Percentiles rank a stretch among this genome's conserved stretches.
Evolutionary conservation across 2,329 filamentous ascomycete genomes (phyloP).

Genomic region (Calycina herbarum): DNA sequence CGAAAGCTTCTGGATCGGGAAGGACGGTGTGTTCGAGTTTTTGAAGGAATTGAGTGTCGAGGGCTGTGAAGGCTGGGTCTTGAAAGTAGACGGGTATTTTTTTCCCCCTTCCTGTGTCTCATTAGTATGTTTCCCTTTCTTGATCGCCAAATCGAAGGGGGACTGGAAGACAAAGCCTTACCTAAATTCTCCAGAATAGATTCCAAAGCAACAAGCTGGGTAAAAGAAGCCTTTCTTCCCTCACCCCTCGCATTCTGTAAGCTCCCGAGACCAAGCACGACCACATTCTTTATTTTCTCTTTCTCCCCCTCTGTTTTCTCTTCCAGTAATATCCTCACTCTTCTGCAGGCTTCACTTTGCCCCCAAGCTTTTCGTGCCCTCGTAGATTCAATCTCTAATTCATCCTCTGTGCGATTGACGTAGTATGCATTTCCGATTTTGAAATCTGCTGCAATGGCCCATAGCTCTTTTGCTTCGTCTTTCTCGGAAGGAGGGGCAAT

Average conservation of each 20-base stretch:
- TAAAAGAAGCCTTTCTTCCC: constrained; percentile 32
- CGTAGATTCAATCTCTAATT: constrained; percentile 31
- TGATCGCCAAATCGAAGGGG: neutral
- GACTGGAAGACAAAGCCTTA: constrained; percentile 8
- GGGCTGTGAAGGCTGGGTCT: constrained; percentile 36
- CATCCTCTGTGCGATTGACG: constrained; percentile 32
- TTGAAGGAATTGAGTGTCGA: constrained; percentile 34
- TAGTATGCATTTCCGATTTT: constrained; percentile 32
- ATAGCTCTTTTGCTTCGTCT: constrained; percentile 22
- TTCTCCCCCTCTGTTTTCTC: constrained; percentile 16
- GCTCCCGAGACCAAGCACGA: constrained; percentile 37
- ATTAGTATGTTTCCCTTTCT: neutral
- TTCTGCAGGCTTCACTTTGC: constrained; percentile 22
- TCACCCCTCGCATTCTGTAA: constrained; percentile 35
- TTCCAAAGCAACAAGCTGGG: constrained; percentile 35
- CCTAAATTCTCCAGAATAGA: constrained; percentile 29
- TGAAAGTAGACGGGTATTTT: constrained; percentile 26
- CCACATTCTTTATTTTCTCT: constrained; percentile 29
- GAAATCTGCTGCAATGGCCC: constrained; percentile 29
- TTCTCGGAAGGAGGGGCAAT: constrained; percentile 15
- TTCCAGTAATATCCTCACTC: constrained; percentile 22
- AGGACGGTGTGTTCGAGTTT: constrained; percentile 31
- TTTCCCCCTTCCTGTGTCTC: constrained; percentile 5
- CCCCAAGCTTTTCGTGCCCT: constrained; percentile 34
- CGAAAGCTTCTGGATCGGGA: constrained; percentile 35